These are phyloP conservation scores for Monosporascus sp. DNA, from an alignment of 2,329 filamentous ascomycete genomes.

Conservation along the genomic window DNA sequence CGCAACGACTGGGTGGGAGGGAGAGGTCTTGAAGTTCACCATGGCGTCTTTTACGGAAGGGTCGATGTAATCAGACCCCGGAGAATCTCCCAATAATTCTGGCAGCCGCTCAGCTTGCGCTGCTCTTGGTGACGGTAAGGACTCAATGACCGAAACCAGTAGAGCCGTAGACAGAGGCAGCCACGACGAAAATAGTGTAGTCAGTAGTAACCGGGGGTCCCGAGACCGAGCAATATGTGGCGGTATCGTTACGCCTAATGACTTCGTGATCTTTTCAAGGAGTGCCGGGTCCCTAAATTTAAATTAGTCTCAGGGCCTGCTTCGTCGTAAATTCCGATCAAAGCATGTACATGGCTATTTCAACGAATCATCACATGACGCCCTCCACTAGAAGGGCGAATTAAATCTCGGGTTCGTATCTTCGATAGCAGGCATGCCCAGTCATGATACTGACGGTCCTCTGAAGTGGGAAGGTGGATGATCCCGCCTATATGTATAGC, in stretches of 20 bases:
- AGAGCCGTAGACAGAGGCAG: slow-evolving; percentile 87
- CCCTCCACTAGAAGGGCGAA: too few species aligned
- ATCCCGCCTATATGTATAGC: too few species aligned
- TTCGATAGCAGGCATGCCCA: too few species aligned
- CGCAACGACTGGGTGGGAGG: slow-evolving; percentile 75
- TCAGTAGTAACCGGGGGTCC: slow-evolving; percentile 78
- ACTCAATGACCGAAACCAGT: slow-evolving; percentile 89
- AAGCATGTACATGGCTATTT: too few species aligned
- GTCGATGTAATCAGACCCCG: slow-evolving; percentile 68
- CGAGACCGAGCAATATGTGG: slow-evolving; percentile 79
- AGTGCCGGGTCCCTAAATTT: slow-evolving; percentile 62
- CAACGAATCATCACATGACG: too few species aligned
- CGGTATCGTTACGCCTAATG: slow-evolving; percentile 75
- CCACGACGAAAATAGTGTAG: slow-evolving; percentile 83
- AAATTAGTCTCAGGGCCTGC: slow-evolving; percentile 12
- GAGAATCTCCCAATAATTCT: slow-evolving; percentile 71
- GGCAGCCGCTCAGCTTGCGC: slow-evolving; percentile 80
- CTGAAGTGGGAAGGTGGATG: too few species aligned
- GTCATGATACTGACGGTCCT: too few species aligned
- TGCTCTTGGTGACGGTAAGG: slow-evolving; percentile 73
- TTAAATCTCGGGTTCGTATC: too few species aligned
- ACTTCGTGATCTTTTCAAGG: slow-evolving; percentile 93
- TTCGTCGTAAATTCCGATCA: too few species aligned
- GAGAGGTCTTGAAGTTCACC: slow-evolving; percentile 66
- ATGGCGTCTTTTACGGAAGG: slow-evolving; percentile 71